Percentiles rank a stretch among this genome's conserved stretches.
Conservation (phyloP, 768 basidiomycete genomes). For the Mycena kentingensis region DNA sequence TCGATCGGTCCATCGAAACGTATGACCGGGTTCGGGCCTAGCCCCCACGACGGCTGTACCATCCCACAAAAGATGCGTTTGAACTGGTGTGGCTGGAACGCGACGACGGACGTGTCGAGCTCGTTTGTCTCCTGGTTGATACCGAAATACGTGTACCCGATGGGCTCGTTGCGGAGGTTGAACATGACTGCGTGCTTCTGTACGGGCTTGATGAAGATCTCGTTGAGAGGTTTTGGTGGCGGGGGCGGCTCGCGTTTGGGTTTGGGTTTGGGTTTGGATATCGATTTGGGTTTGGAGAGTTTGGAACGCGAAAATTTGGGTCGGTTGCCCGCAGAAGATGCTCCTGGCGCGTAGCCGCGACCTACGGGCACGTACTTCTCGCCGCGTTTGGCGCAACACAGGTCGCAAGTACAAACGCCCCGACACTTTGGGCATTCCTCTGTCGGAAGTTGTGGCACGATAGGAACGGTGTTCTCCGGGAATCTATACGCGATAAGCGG, state of each 20-base stretch:
- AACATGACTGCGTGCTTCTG: constrained; percentile 13
- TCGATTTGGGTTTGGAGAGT: too few relatives aligned
- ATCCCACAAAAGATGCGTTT: constrained; percentile 14
- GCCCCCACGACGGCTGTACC: constrained; percentile 10
- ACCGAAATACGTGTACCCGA: constrained; percentile 8
- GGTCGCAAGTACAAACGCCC: constrained; percentile 14
- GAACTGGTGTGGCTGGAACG: background rate
- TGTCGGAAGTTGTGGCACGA: background rate
- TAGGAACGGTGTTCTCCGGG: constrained; percentile 1
- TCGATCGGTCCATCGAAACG: background rate
- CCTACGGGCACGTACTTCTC: background rate
- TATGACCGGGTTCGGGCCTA: constrained; percentile 9
- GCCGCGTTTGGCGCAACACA: constrained; percentile 8
- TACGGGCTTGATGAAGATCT: constrained; percentile 10
- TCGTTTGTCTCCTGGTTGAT: background rate
- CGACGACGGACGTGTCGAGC: background rate
- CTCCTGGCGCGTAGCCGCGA: too few relatives aligned
- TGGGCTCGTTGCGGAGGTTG: constrained; percentile 8
- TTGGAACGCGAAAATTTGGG: too few relatives aligned
- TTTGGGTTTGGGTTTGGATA: background rate
- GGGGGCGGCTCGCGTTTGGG: background rate
- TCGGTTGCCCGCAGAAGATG: too few relatives aligned
- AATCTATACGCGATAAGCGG: constrained; percentile 2
- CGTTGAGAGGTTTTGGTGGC: background rate
- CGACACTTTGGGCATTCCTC: constrained; percentile 8